Evolutionary conservation across 352 stramenopile genomes (phyloP), one percentile per base, ranked within the genome.

Genomic region (Globisporangium sylvaticum): DNA sequence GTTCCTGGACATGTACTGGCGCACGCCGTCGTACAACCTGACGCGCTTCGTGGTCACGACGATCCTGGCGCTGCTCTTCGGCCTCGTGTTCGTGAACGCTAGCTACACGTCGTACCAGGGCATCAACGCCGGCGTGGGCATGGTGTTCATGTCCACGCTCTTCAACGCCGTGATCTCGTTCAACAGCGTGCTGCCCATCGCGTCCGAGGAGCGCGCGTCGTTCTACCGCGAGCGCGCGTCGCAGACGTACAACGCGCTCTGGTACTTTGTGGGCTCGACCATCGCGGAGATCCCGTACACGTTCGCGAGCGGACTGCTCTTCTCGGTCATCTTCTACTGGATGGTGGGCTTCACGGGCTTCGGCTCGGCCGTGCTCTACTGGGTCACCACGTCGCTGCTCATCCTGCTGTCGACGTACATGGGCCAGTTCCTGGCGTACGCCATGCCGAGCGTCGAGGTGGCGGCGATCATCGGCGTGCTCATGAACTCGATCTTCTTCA

Each of bases 221-320:
- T 98, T 94, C 69, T 97, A 97, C 78, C 74, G 89, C 7, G 90
- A 97, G 66, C 87, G 92, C 46, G 78, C 83, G 29, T 81, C 87
- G 2, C 65, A 84, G 60, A 97, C 94, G 73, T 98, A 97, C 62
- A 73, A 77, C 20, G 65, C 81, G 32, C 54, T 75, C 12, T 79
- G 84, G 57, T 91, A 97, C 54, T 79, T 78, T 48, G 58, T 95
- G 4, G 76, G 85, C n/a, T 62, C 55, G 14, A 91, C 84, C 9
- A n/a, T 98, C 31, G 77, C 80, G 1, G 92, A 98, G 77, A 69
- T 90, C 42, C 77, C 79, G 39, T 86, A 87, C 66, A 34, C 39
- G 12, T 76, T 73, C 44, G 44, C 68, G 7, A 52, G 37, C 3
- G 48, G 39, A 8, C 20, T 72, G 6, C 20, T 75, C 5, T 76